Evolutionary conservation across 148 eudicot species (phyloP).

Genomic region (Vaccinium corymbosum): DNA sequence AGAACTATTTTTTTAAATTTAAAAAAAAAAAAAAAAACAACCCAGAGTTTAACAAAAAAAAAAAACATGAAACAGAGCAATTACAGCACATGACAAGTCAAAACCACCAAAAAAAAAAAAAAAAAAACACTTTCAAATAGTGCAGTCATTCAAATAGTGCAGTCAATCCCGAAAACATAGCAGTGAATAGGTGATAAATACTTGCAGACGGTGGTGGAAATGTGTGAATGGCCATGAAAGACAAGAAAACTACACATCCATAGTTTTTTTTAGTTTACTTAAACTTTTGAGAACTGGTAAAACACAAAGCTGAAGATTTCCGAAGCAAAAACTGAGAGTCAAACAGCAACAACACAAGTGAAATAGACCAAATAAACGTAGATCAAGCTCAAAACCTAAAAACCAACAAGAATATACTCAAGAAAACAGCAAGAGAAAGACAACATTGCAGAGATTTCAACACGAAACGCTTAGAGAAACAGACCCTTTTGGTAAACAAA

Average conservation of each 20-base stretch:
- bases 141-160: too few species aligned
- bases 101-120: too few species aligned
- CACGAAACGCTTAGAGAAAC: background rate
- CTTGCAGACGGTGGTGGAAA: background rate
- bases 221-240: background rate
- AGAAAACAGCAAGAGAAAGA: background rate
- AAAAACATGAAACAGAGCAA: too few species aligned
- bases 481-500: background rate
- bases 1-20: too few species aligned
- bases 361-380: background rate
- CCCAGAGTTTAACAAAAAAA: too few species aligned
- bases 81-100: too few species aligned
- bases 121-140: too few species aligned
- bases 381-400: background rate
- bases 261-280: background rate
- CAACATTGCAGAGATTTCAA: conserved; percentile 3
- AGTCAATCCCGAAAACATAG: background rate
- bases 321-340: background rate
- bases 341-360: background rate
- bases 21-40: too few species aligned
- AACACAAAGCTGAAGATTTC: background rate
- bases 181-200: background rate
- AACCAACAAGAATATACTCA: background rate
- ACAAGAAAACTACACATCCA: background rate
- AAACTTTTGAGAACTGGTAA: background rate